phyloP scores from a whole-genome alignment of 208 protist species.

The Leishmania braziliensis region DNA sequence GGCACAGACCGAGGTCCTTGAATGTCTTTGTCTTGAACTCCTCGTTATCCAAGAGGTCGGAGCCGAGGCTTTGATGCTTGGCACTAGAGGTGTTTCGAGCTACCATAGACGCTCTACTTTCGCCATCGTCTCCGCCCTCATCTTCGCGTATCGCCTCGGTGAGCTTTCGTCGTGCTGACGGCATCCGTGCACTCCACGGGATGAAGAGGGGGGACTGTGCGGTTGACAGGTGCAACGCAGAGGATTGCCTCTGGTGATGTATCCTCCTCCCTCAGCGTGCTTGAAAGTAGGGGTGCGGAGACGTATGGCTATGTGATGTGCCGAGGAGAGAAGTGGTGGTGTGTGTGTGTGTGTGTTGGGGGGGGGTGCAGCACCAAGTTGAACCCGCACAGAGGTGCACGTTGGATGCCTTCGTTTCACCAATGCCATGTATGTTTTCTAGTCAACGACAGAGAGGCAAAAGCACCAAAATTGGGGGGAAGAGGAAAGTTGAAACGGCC shows the following conservation, averaged over 20 bases:
- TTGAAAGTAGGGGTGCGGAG: not conserved
- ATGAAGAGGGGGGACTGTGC: not conserved
- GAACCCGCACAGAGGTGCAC: not conserved
- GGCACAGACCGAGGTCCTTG: constrained; percentile 89
- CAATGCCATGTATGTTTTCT: not conserved
- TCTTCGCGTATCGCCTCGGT: constrained; percentile 36
- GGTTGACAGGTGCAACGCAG: not conserved
- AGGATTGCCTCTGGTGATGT: not conserved
- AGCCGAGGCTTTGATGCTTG: constrained; percentile 51
- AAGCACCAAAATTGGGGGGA: not conserved
- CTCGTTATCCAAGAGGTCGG: constrained; percentile 88
- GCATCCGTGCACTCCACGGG: constrained; percentile 4
- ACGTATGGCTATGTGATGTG: not conserved
- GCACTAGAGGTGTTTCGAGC: not conserved
- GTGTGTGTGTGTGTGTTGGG: not conserved
- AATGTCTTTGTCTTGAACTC: constrained; percentile 85
- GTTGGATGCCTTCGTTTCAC: not conserved
- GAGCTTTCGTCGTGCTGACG: constrained; percentile 34
- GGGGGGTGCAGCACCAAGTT: not conserved
- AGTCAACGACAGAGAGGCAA: not conserved
- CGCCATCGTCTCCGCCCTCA: constrained; percentile 25
- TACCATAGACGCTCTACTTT: not conserved
- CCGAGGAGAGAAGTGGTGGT: not conserved
- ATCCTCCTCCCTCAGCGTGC: not conserved
- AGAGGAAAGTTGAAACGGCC: not conserved